These are phyloP conservation scores for Cladosporium sp. DNA, from an alignment of 2,329 filamentous ascomycete genomes.

Conservation along the genomic window DNA sequence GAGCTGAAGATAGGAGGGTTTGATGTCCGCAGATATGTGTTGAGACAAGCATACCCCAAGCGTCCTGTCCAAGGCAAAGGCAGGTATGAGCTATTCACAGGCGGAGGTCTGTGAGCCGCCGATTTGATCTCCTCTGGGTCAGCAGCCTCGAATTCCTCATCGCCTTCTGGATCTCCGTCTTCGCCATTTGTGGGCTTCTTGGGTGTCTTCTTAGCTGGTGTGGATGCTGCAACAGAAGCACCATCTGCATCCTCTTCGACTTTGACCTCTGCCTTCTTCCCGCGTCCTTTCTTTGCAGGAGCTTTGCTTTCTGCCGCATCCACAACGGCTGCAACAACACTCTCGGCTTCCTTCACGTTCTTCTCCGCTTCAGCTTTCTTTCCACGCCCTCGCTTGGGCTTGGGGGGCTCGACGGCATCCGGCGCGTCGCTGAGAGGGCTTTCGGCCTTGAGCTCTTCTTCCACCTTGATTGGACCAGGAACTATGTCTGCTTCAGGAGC, in stretches of 20 bases:
- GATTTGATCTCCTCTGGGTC: constrained; percentile 56
- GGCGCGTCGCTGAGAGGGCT: constrained; percentile 34
- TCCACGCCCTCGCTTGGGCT: constrained; percentile 21
- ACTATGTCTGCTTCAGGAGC: constrained; percentile 30
- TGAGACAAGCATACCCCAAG: constrained; percentile 86
- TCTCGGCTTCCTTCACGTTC: constrained; percentile 17
- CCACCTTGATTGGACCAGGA: constrained; percentile 23
- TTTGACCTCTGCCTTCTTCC: constrained; percentile 14
- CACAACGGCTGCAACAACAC: constrained; percentile 14
- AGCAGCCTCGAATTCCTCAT: constrained; percentile 45
- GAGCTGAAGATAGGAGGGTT: constrained; percentile 86
- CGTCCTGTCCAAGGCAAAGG: constrained; percentile 88
- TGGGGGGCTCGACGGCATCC: constrained; percentile 28
- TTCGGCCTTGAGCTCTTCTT: constrained; percentile 21
- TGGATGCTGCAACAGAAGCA: constrained; percentile 8
- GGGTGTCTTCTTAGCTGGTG: constrained; percentile 22
- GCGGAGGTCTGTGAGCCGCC: constrained; percentile 61
- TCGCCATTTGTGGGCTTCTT: constrained; percentile 22
- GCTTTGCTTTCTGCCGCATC: constrained; percentile 13
- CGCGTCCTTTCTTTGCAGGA: constrained; percentile 14
- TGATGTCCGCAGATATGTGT: constrained; percentile 80
- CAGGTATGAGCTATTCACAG: constrained; percentile 76
- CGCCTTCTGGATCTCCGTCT: constrained; percentile 49
- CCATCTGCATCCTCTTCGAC: constrained; percentile 13
- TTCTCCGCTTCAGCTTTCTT: constrained; percentile 19